A percentile compares a stretch with the other conserved stretches of the same genome.
phyloP scores from a whole-genome alignment of 83 land plant species.

The Picea abies region DNA sequence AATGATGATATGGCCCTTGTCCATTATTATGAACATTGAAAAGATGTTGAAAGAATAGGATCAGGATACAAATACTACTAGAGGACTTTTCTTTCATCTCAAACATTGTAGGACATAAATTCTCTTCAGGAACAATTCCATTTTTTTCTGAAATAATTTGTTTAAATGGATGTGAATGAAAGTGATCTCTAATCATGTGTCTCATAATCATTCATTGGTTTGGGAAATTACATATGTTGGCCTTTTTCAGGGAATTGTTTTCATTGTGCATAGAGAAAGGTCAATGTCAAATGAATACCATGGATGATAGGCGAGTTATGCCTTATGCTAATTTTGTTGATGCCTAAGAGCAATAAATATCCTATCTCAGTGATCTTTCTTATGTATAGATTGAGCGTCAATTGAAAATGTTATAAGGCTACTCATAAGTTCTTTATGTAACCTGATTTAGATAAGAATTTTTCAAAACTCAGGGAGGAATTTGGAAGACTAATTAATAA shows the following conservation, averaged over 20 bases:
- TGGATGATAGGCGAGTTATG: neutral
- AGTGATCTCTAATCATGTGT: slow-evolving; percentile 41
- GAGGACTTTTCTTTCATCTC: slow-evolving; percentile 83
- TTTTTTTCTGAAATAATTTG: slow-evolving; percentile 66
- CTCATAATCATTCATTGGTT: slow-evolving; percentile 73
- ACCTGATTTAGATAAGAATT: neutral
- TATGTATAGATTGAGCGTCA: neutral
- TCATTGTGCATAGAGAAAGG: slow-evolving; percentile 41
- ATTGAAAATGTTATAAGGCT: slow-evolving; percentile 12
- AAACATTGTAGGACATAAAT: no score
- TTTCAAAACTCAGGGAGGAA: no score
- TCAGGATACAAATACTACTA: slow-evolving; percentile 78
- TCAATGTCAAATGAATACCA: neutral
- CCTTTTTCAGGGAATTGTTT: slow-evolving; percentile 84
- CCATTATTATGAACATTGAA: slow-evolving; percentile 86
- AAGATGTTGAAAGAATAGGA: slow-evolving; percentile 80
- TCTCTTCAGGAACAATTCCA: slow-evolving; percentile 76
- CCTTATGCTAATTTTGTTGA: neutral
- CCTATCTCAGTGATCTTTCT: neutral
- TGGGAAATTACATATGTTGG: slow-evolving; percentile 86
- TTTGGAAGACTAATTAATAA: neutral
- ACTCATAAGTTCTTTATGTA: slow-evolving; percentile 8
- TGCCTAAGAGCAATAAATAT: neutral
- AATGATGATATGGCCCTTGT: slow-evolving; percentile 95
- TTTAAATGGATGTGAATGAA: slow-evolving; percentile 50